These are phyloP conservation scores for Sarocladium kiliense DNA, from an alignment of 2,329 filamentous ascomycete species.

Conservation along the genomic window DNA sequence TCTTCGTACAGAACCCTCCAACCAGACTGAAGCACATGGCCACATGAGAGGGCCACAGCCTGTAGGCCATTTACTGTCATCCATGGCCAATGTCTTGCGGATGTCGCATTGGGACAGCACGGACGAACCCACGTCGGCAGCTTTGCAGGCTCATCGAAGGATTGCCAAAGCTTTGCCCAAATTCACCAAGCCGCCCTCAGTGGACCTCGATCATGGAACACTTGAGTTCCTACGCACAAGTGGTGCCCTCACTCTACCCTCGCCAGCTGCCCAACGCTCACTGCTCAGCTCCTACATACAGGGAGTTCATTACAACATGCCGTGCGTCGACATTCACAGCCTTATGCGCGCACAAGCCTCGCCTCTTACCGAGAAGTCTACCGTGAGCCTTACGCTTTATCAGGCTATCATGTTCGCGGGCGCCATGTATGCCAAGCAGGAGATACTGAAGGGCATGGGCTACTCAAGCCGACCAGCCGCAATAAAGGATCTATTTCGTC, in stretches of 20 bases:
- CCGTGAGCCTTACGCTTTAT: background rate
- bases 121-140: background rate
- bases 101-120: background rate
- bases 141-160: background rate
- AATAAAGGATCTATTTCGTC: background rate
- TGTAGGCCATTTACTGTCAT: background rate
- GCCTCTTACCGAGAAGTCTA: too few relatives aligned
- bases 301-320: background rate
- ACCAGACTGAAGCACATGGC: too few relatives aligned
- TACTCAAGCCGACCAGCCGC: background rate
- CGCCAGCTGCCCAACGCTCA: background rate
- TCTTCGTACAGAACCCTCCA: too few relatives aligned
- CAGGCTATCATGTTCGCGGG: constrained; percentile 4
- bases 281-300: background rate
- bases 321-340: background rate
- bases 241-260: background rate
- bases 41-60: background rate
- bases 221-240: background rate
- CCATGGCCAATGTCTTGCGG: background rate
- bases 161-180: background rate
- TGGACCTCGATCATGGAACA: background rate
- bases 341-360: background rate
- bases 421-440: background rate
- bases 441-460: background rate
- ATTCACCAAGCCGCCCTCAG: background rate